Evolutionary conservation across 805 yeast genomes (phyloP).

Genomic region (Wickerhamiella occidentalis): DNA sequence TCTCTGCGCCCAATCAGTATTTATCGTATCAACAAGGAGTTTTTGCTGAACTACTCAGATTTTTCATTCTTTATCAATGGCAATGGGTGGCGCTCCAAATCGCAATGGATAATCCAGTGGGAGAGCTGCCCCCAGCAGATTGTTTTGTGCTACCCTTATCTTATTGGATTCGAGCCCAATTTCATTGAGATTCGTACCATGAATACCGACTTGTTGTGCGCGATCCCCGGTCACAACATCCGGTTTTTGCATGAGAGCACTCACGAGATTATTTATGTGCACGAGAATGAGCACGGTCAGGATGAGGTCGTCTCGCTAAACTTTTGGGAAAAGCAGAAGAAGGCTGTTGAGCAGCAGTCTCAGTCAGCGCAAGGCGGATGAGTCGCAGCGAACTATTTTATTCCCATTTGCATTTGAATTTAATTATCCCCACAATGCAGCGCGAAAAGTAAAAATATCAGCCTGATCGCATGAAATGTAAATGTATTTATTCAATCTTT

Average conservation of each 20-base stretch:
- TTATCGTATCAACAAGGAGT: constrained; percentile 79
- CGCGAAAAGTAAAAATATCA: not conserved
- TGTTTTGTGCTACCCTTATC: constrained; percentile 87
- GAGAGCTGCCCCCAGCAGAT: constrained; percentile 90
- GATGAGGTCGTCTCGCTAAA: constrained; percentile 77
- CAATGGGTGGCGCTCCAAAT: constrained; percentile 92
- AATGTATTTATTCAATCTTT: constrained; percentile 11
- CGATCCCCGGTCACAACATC: constrained; percentile 87
- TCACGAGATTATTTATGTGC: constrained; percentile 85
- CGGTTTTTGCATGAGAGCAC: constrained; percentile 79
- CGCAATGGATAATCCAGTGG: constrained; percentile 92
- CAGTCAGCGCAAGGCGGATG: not conserved
- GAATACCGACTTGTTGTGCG: constrained; percentile 71
- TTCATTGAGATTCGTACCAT: constrained; percentile 89
- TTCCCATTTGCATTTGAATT: no score
- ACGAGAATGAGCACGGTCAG: constrained; percentile 78
- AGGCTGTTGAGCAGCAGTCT: not conserved
- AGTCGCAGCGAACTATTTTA: no score
- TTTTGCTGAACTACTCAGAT: constrained; percentile 77
- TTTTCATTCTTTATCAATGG: constrained; percentile 89
- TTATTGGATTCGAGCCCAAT: constrained; percentile 77
- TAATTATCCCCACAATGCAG: no score
- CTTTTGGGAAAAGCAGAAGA: constrained; percentile 7
- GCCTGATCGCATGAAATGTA: not conserved
- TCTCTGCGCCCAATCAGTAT: constrained; percentile 81